Percentiles rank a stretch among this genome's conserved stretches.
phyloP scores from a whole-genome alignment of 2,329 filamentous ascomycete species.

The Paracoccidioides brasiliensis region DNA sequence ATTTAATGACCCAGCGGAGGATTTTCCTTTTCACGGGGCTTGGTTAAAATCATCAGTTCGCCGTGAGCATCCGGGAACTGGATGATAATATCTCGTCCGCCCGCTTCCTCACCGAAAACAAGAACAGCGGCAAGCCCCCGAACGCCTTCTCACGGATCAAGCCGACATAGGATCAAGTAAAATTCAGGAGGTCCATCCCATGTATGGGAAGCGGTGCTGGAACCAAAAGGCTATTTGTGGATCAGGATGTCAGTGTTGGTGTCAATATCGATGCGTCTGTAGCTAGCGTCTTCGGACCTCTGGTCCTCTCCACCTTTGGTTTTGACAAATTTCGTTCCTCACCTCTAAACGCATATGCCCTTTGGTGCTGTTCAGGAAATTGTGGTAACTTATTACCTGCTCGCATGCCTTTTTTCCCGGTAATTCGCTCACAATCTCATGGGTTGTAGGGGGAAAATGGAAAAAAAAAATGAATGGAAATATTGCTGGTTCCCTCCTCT shows the following conservation, averaged over 20 bases:
- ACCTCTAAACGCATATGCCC: constrained; percentile 48
- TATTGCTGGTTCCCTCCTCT: constrained; percentile 53
- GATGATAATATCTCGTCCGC: constrained; percentile 44
- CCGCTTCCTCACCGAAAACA: constrained; percentile 35
- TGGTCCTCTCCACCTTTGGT: constrained; percentile 49
- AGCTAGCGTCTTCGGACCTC: constrained; percentile 51
- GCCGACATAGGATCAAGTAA: constrained; percentile 35
- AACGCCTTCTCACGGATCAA: constrained; percentile 39
- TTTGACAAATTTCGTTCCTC: constrained; percentile 46
- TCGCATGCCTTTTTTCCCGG: constrained; percentile 55
- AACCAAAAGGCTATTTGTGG: constrained; percentile 45
- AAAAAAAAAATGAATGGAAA: constrained; percentile 55
- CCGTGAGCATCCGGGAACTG: constrained; percentile 47
- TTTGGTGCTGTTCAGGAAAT: constrained; percentile 50
- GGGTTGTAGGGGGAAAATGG: constrained; percentile 57
- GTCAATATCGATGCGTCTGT: constrained; percentile 52
- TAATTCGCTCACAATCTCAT: constrained; percentile 53
- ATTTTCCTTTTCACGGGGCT: constrained; percentile 49
- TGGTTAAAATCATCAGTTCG: constrained; percentile 45
- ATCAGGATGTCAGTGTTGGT: constrained; percentile 45
- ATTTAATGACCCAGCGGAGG: constrained; percentile 12
- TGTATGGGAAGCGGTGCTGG: constrained; percentile 29
- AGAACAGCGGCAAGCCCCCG: constrained; percentile 35
- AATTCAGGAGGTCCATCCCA: constrained; percentile 32
- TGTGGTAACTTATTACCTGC: constrained; percentile 50